These are phyloP conservation scores for Fraxinus excelsior DNA, from an alignment of 257 asterid species.

Conservation along the genomic window DNA sequence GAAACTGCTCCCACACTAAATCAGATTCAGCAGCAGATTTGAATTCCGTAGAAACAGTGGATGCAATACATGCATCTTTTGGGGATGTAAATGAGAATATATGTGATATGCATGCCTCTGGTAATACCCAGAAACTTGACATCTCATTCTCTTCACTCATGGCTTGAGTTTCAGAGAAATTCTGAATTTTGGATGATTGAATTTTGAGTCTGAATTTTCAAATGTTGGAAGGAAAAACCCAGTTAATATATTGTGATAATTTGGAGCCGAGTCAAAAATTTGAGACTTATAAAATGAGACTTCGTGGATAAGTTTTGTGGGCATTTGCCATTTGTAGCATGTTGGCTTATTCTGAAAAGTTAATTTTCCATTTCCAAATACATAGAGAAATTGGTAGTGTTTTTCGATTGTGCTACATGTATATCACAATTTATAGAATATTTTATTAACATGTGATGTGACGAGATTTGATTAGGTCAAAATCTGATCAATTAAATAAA, in stretches of 20 bases:
- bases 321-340: too few species aligned
- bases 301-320: too few species aligned
- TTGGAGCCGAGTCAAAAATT: too few species aligned
- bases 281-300: neutral
- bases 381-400: too few species aligned
- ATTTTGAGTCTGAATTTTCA: neutral
- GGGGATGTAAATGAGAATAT: conserved; percentile 40
- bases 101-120: conserved; percentile 38
- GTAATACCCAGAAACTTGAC: neutral
- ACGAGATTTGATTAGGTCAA: too few species aligned
- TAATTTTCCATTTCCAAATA: too few species aligned
- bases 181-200: neutral
- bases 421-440: too few species aligned
- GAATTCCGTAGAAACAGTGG: conserved; percentile 30
- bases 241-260: too few species aligned
- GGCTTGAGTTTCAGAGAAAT: neutral
- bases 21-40: conserved; percentile 33
- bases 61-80: conserved; percentile 33
- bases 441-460: too few species aligned
- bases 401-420: too few species aligned
- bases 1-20: conserved; percentile 37
- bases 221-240: neutral
- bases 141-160: neutral
- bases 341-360: too few species aligned
- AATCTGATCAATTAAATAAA: too few species aligned